A percentile compares a stretch with the other conserved stretches of the same genome.
phyloP scores from a whole-genome alignment of 1,139 yeast genomes.

The Blastobotrys apis region DNA sequence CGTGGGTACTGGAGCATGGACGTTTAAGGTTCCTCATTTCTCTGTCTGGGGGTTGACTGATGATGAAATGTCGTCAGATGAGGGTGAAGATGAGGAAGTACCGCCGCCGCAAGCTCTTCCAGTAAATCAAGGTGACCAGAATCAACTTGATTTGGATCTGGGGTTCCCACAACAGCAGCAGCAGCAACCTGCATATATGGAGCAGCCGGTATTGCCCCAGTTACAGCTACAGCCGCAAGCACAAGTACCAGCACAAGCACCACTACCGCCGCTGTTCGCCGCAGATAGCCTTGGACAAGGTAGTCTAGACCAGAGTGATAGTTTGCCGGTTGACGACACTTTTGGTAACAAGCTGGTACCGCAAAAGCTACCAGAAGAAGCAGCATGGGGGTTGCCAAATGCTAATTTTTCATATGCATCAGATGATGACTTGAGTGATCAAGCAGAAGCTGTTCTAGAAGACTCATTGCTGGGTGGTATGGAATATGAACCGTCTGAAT shows the following conservation, averaged over 20 bases:
- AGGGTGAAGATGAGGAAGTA: conserved; percentile 33
- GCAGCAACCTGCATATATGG: neutral
- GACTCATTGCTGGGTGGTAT: neutral
- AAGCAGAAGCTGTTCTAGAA: neutral
- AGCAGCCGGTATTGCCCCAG: neutral
- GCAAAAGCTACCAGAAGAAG: neutral
- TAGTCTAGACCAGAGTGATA: conserved; percentile 1
- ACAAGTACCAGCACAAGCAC: neutral
- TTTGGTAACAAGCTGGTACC: conserved; percentile 8
- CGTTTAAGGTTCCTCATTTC: conserved; percentile 83
- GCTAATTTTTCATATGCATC: conserved; percentile 13
- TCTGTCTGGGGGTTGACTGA: conserved; percentile 90
- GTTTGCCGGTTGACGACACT: conserved; percentile 13
- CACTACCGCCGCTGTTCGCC: neutral
- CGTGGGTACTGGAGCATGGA: conserved; percentile 72
- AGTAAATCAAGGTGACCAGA: neutral
- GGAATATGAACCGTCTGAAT: neutral
- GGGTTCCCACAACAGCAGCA: neutral
- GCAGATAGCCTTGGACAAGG: neutral
- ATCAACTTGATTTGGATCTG: neutral
- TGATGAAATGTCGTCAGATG: conserved; percentile 48
- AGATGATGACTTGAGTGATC: conserved; percentile 9
- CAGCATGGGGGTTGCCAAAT: conserved; percentile 14
- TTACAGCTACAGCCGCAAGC: neutral
- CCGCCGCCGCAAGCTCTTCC: neutral